phyloP scores from a whole-genome alignment of 441 rosid genomes.

The Populus hybrid region DNA sequence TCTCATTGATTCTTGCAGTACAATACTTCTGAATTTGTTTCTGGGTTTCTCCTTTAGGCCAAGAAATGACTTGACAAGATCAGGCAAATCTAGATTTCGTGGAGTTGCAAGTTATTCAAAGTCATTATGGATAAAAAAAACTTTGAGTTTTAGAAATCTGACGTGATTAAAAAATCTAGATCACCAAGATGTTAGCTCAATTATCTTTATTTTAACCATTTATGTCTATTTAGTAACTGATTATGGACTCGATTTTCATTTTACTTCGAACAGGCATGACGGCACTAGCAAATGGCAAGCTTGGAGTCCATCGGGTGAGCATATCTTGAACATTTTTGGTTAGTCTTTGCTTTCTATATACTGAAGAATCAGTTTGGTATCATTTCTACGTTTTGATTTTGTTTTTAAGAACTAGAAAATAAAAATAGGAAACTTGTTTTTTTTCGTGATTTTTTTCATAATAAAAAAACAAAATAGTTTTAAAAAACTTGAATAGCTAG shows the following conservation, averaged over 20 bases:
- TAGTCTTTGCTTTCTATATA: not conserved
- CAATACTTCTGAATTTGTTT: too few species aligned
- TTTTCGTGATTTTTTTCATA: too few species aligned
- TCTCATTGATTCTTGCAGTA: too few species aligned
- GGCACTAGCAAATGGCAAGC: not conserved
- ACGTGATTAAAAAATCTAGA: not conserved
- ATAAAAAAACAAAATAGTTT: too few species aligned
- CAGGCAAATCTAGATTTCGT: not conserved
- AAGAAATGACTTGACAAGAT: not conserved
- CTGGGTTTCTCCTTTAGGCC: not conserved
- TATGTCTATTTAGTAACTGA: not conserved
- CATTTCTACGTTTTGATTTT: too few species aligned
- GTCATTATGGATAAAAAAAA: too few species aligned
- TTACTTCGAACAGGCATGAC: not conserved
- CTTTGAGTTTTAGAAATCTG: not conserved
- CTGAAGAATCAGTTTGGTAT: too few species aligned
- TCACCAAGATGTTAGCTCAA: not conserved
- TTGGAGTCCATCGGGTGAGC: not conserved
- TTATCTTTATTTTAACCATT: not conserved
- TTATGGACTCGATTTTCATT: not conserved
- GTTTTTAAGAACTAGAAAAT: too few species aligned
- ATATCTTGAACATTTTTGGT: not conserved
- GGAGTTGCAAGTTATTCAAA: conserved; percentile 9
- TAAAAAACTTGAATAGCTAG: not conserved
- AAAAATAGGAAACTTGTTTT: too few species aligned